Percentiles rank a stretch among this genome's conserved stretches.
Evolutionary conservation across 202 grass and related monocot species (phyloP).

Genomic region (Zoysia matrella): DNA sequence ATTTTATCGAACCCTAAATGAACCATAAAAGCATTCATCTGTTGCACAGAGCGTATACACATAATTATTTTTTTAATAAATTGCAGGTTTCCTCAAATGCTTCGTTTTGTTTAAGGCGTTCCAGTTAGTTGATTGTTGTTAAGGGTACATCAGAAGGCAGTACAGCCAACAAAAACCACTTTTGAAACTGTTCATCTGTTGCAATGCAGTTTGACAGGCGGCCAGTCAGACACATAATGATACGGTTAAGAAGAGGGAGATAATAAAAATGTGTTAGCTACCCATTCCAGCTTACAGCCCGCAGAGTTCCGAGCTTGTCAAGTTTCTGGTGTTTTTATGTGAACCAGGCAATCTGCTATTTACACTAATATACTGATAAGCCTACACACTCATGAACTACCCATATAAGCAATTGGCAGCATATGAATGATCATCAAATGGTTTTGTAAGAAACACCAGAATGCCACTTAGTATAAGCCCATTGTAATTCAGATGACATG

Average conservation of each 20-base stretch:
- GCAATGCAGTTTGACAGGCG: too few species aligned
- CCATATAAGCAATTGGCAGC: background rate
- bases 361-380: background rate
- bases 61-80: background rate
- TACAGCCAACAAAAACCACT: background rate
- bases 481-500: background rate
- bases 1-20: constrained; percentile 2
- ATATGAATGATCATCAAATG: background rate
- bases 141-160: background rate
- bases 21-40: background rate
- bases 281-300: background rate
- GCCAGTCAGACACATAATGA: too few species aligned
- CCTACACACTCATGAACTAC: background rate
- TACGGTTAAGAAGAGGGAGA: too few species aligned
- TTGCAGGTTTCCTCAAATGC: background rate
- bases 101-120: background rate
- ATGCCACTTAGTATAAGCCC: background rate
- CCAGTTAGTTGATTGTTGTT: background rate
- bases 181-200: background rate
- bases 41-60: background rate
- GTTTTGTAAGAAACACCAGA: background rate
- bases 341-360: background rate
- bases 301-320: background rate
- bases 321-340: constrained; percentile 4
- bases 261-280: background rate